Percentiles rank a stretch among this genome's conserved stretches.
Evolutionary conservation across 345 rosid genomes (phyloP).

Genomic region (Syzygium aromaticum): DNA sequence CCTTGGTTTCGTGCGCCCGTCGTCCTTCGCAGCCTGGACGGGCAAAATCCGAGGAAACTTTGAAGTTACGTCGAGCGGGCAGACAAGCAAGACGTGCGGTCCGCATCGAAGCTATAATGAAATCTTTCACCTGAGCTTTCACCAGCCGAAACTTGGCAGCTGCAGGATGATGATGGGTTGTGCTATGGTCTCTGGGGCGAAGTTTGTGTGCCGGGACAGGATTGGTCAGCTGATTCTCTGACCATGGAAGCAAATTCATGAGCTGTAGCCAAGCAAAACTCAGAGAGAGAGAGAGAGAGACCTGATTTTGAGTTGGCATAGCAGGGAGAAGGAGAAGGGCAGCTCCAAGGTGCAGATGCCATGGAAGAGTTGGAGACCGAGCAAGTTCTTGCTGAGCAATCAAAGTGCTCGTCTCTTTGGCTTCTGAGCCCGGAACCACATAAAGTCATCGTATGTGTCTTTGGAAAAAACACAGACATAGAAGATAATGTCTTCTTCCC

Average conservation of each 20-base stretch:
- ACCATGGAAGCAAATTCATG: neutral
- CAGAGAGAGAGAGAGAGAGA: neutral
- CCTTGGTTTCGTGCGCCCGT: slow-evolving; percentile 23
- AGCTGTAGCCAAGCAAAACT: neutral
- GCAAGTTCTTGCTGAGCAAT: neutral
- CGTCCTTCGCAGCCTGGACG: slow-evolving; percentile 19
- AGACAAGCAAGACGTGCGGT: neutral
- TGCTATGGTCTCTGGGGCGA: neutral
- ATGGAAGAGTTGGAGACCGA: neutral
- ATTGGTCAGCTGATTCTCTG: neutral
- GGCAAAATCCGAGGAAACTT: neutral
- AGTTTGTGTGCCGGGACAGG: neutral
- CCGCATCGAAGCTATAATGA: neutral
- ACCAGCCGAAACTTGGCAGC: neutral
- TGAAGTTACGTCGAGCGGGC: neutral
- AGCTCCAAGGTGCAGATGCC: slow-evolving; percentile 3
- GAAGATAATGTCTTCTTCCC: neutral
- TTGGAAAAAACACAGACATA: no score
- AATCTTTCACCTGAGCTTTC: neutral
- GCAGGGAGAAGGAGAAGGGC: neutral
- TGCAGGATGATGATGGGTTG: neutral
- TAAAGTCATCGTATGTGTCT: no score
- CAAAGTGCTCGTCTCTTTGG: neutral
- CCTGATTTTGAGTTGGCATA: neutral
- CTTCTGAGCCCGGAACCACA: neutral